Evolutionary conservation across 345 rosid genomes (phyloP).

Genomic region (Odontarrhena argentea): DNA sequence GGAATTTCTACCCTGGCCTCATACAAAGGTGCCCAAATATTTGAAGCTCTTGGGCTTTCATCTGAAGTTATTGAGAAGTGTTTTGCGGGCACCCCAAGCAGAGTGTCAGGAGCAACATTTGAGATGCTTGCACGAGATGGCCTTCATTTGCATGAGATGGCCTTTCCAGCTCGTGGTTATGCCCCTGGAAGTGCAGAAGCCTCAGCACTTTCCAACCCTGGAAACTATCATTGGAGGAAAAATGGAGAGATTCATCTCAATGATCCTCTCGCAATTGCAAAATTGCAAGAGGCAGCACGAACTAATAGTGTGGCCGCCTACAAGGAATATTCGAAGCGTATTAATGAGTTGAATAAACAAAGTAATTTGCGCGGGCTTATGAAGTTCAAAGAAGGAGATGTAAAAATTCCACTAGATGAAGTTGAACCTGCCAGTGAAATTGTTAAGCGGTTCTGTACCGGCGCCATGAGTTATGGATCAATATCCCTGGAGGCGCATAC

Average conservation of each 20-base stretch:
- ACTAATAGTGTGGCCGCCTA: slow-evolving; percentile 90
- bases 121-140: slow-evolving; percentile 95
- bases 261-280: slow-evolving; percentile 95
- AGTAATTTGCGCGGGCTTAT: slow-evolving; percentile 95
- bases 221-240: slow-evolving; percentile 99
- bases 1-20: slow-evolving; percentile 98
- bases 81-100: slow-evolving; percentile 98
- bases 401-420: slow-evolving; percentile 72
- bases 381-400: slow-evolving; percentile 73
- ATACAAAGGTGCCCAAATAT: slow-evolving; percentile 99
- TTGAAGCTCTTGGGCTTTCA: slow-evolving; percentile 97
- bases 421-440: slow-evolving; percentile 98
- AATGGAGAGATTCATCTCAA: slow-evolving; percentile 96
- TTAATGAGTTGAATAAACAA: slow-evolving; percentile 83
- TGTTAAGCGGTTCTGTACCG: slow-evolving; percentile 96
- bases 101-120: slow-evolving; percentile 99
- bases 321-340: slow-evolving; percentile 86
- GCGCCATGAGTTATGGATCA: slow-evolving; percentile 99
- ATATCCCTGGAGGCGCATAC: slow-evolving; percentile 95
- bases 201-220: slow-evolving; percentile 87
- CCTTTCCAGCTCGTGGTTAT: slow-evolving; percentile 67
- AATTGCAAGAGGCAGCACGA: slow-evolving; percentile 96
- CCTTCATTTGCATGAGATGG: slow-evolving; percentile 81
- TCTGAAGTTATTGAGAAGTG: slow-evolving; percentile 96
- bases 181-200: slow-evolving; percentile 99